A percentile compares a stretch with the other conserved stretches of the same genome.
phyloP scores from a whole-genome alignment of 2,329 filamentous ascomycete species.

The Pestalotiopsis sp. region DNA sequence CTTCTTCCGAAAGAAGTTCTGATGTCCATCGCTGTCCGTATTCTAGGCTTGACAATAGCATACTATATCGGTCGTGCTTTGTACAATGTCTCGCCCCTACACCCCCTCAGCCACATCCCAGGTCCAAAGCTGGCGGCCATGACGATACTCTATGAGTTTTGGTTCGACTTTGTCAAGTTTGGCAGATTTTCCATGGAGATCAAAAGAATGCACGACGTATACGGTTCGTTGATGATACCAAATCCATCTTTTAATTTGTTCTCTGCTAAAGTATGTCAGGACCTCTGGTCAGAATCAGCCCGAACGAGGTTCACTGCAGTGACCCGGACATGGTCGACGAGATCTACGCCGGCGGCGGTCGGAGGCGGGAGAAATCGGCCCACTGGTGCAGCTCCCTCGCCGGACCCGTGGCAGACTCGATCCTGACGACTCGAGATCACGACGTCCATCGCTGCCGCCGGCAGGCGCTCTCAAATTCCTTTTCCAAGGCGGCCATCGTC shows the following conservation, averaged over 20 bases:
- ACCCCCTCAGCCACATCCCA: constrained; percentile 23
- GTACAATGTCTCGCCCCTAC: constrained; percentile 25
- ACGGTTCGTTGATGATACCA: constrained; percentile 18
- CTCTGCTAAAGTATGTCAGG: neutral
- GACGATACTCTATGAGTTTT: constrained; percentile 23
- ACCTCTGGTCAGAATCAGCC: constrained; percentile 21
- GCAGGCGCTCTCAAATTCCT: constrained; percentile 31
- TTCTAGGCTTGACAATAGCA: constrained; percentile 11
- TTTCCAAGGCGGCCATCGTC: constrained; percentile 31
- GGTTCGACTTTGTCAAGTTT: constrained; percentile 20
- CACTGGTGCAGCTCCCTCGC: neutral
- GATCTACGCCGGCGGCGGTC: constrained; percentile 36
- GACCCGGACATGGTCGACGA: constrained; percentile 37
- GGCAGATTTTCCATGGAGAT: constrained; percentile 23
- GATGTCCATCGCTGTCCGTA: neutral
- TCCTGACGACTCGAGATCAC: constrained; percentile 28
- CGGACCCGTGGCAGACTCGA: neutral
- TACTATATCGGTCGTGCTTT: constrained; percentile 30
- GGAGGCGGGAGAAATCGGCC: constrained; percentile 16
- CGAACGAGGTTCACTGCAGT: constrained; percentile 25
- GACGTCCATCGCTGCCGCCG: constrained; percentile 30
- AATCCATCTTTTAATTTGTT: neutral
- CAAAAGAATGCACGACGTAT: constrained; percentile 23
- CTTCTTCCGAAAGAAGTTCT: too few species aligned
- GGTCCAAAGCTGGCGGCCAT: constrained; percentile 23